These are phyloP conservation scores for Rhexocercosporidium sp. DNA, from an alignment of 2,329 filamentous ascomycete species.

Conservation along the genomic window DNA sequence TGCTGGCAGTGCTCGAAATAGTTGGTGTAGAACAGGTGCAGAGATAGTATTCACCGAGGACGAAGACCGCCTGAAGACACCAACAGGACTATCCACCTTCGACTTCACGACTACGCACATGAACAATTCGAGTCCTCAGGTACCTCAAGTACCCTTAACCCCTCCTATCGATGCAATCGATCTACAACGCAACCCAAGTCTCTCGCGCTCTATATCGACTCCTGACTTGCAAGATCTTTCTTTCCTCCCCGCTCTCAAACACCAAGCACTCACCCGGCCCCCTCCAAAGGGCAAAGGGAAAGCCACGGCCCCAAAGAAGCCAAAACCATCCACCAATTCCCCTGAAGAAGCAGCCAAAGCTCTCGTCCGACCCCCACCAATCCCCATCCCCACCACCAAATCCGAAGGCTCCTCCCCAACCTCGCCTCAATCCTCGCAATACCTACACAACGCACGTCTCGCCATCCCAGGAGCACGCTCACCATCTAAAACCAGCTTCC, in stretches of 20 bases:
- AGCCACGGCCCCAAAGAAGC: not conserved
- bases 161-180: not conserved
- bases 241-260: constrained; percentile 47
- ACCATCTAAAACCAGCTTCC: constrained; percentile 16
- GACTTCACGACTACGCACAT: constrained; percentile 13
- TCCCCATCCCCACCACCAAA: constrained; percentile 21
- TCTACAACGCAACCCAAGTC: constrained; percentile 16
- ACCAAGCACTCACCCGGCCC: constrained; percentile 45
- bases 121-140: constrained; percentile 3
- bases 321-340: not conserved
- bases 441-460: constrained; percentile 36
- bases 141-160: not conserved
- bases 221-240: constrained; percentile 38
- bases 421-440: constrained; percentile 27
- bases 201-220: constrained; percentile 32
- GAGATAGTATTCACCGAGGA: constrained; percentile 24
- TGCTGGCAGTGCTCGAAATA: constrained; percentile 21
- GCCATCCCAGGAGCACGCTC: constrained; percentile 23
- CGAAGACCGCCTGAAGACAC: constrained; percentile 24
- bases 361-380: constrained; percentile 23
- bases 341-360: not conserved
- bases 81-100: constrained; percentile 20
- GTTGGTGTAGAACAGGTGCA: constrained; percentile 27
- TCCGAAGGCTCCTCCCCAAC: constrained; percentile 28
- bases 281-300: constrained; percentile 36